Evolutionary conservation across 1,284 basidiomycete genomes (phyloP), one percentile per base, ranked within the genome.

Genomic region (Ceratorhiza oryzae-sativae): DNA sequence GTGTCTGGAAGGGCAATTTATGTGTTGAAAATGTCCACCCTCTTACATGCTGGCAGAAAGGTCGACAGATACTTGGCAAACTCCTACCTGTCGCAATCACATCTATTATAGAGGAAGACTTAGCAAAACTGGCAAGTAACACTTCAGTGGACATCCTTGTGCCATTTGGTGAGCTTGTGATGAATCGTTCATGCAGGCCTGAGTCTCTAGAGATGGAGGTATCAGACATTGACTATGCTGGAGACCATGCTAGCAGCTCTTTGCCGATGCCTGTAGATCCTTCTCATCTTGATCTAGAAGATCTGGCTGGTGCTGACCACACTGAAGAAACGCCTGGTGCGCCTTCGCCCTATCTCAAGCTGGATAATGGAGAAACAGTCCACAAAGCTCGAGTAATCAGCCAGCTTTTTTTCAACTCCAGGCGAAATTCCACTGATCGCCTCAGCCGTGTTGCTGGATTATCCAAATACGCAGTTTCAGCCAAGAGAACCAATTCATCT

Each of bases 21-120:
- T 60, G 67, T 2, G 74, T 81, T 4, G 71, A 55, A 1, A 55
- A 75, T 51, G 77, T 80, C 4, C 76, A 76, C 0, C 74, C 78
- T 0, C 75, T 75, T 20, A 80, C 80, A 4, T 76, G 74, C 0
- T 81, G 79, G 80, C 78, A 77, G 18, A 73, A 72, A 1, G 79
- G 80, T 13, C 39, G 34, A 0, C 42, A 60, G 2, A 15, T n/a
- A 8, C 23, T 30, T 3, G 23, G 20, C 13, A 18, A 13, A 42
- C 25, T 60, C 1, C n/a, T 60, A 23, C 36, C 39, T 3, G 23
- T 3, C 1, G 13, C 34, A 6, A 23, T 27, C 10, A 9, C 49
- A 25, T 53, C n/a, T 9, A 8, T 10, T 3, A 45, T 60, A 10
- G 15, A 41, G 5, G 23, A 18, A 13, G n/a, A 15, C 5, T 15